phyloP scores from a whole-genome alignment of 176 grass and related monocot genomes.

The Zoysia japonica region DNA sequence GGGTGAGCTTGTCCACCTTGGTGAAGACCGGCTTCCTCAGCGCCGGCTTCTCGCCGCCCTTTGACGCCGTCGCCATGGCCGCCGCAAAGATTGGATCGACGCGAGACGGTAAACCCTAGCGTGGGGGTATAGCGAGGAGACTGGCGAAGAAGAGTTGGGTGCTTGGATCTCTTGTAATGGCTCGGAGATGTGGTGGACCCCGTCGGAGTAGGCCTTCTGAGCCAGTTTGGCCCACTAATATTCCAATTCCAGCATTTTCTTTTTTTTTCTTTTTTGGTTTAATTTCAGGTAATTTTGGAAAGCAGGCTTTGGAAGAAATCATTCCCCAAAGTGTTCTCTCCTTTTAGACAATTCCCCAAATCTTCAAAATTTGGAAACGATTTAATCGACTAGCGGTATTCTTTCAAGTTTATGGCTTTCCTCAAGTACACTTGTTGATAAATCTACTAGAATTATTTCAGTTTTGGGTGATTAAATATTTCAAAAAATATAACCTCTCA shows the following conservation, averaged over 20 bases:
- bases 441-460: too few species aligned
- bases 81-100: constrained; percentile 4
- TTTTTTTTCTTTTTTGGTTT: background rate
- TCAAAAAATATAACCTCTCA: too few species aligned
- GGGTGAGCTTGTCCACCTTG: constrained; percentile 35
- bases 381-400: too few species aligned
- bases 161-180: background rate
- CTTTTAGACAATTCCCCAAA: too few species aligned
- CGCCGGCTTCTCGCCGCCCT: constrained; percentile 23
- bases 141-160: background rate
- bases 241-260: background rate
- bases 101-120: background rate
- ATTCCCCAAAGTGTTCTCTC: too few species aligned
- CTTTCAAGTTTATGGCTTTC: too few species aligned
- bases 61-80: background rate
- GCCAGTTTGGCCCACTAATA: background rate
- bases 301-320: too few species aligned
- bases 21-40: constrained; percentile 36
- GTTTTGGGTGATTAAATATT: too few species aligned
- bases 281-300: too few species aligned
- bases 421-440: too few species aligned
- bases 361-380: too few species aligned
- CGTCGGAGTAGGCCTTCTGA: background rate
- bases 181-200: background rate
- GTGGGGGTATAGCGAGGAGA: background rate